These are phyloP conservation scores for Ophiostoma ips DNA, from an alignment of 2,329 filamentous ascomycete genomes.

Conservation along the genomic window DNA sequence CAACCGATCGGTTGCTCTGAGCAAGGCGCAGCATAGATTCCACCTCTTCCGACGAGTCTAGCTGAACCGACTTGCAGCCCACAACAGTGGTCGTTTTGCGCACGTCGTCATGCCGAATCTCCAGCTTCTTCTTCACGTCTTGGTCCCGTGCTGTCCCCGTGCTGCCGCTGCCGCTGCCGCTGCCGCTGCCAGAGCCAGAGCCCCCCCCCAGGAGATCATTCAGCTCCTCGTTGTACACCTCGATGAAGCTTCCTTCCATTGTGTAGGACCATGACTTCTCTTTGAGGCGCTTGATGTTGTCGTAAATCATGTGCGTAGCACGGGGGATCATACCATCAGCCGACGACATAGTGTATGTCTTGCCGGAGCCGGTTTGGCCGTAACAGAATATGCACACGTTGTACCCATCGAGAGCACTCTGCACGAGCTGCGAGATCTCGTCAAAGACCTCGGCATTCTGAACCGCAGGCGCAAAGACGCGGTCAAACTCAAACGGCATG, in stretches of 20 bases:
- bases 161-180: no score
- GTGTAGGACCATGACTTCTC: conserved; percentile 90
- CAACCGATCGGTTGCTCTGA: conserved; percentile 75
- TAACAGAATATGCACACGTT: conserved; percentile 99
- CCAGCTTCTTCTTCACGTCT: conserved; percentile 68
- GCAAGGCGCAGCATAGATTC: conserved; percentile 69
- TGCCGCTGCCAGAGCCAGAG: no score
- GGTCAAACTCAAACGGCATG: conserved; percentile 81
- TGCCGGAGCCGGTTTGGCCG: conserved; percentile 91
- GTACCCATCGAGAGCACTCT: conserved; percentile 91
- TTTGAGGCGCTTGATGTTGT: conserved; percentile 66
- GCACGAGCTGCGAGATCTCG: conserved; percentile 92
- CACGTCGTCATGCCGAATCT: conserved; percentile 73
- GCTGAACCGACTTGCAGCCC: conserved; percentile 60
- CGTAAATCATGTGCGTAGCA: conserved; percentile 86
- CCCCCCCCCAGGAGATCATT: conserved; percentile 63
- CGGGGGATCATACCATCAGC: conserved; percentile 88
- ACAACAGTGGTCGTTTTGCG: conserved; percentile 72
- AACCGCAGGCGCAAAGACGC: conserved; percentile 68
- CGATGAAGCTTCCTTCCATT: conserved; percentile 90
- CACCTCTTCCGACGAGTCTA: conserved; percentile 70
- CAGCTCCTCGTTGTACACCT: conserved; percentile 96
- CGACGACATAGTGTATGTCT: conserved; percentile 92
- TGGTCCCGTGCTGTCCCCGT: conserved; percentile 36
- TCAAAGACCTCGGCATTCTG: conserved; percentile 82